phyloP scores from a whole-genome alignment of 129 eudicot genomes.

The Helianthus annuus region DNA sequence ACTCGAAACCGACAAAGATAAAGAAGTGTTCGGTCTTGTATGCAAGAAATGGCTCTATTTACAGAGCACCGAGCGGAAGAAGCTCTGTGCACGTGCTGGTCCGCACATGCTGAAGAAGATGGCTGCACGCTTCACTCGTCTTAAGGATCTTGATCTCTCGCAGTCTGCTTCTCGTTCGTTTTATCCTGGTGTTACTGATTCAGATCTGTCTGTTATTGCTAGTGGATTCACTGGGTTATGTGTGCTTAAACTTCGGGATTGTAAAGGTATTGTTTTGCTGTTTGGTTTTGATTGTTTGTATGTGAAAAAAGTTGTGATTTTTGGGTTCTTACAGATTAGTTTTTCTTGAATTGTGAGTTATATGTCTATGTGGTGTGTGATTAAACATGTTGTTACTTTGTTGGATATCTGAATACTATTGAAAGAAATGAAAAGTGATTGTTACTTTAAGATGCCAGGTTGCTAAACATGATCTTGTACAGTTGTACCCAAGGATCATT shows the following conservation, averaged over 20 bases:
- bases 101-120: conserved; percentile 84
- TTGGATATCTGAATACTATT: background rate
- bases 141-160: conserved; percentile 74
- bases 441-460: background rate
- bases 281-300: background rate
- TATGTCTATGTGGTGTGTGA: background rate
- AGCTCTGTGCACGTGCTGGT: conserved; percentile 92
- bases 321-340: background rate
- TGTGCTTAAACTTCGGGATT: conserved; percentile 54
- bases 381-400: background rate
- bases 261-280: conserved; percentile 56
- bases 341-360: background rate
- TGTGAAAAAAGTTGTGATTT: background rate
- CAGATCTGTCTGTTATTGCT: conserved; percentile 82
- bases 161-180: conserved; percentile 78
- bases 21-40: conserved; percentile 81
- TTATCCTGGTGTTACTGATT: conserved; percentile 87
- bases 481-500: background rate
- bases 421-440: background rate
- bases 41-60: conserved; percentile 89
- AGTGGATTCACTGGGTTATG: conserved; percentile 60
- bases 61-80: conserved; percentile 83
- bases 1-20: conserved; percentile 65
- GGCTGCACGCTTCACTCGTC: conserved; percentile 77
- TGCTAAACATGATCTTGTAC: conserved; percentile 5